Percentiles rank a stretch among this genome's conserved stretches.
These are phyloP conservation scores for Neoscytalidium dimidiatum DNA, from an alignment of 2,329 filamentous ascomycete genomes.

Conservation along the genomic window DNA sequence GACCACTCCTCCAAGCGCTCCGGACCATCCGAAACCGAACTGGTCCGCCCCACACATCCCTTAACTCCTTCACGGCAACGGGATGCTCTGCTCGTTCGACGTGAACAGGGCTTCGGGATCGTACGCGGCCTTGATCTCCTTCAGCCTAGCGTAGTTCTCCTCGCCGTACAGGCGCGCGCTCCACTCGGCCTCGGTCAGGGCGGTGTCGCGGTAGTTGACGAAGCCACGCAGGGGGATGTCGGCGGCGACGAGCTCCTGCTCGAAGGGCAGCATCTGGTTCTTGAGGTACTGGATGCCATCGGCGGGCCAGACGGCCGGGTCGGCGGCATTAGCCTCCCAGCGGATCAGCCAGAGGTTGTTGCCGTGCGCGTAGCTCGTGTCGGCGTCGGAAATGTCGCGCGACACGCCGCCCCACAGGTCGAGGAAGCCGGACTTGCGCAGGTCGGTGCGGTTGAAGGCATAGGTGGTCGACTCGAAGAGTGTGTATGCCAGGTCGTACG, in stretches of 20 bases:
- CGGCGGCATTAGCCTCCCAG: conserved; percentile 23
- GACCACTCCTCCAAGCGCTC: neutral
- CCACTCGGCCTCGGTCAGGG: conserved; percentile 24
- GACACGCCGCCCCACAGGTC: conserved; percentile 27
- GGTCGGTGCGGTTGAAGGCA: conserved; percentile 24
- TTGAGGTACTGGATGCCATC: conserved; percentile 27
- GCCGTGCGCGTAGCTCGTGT: conserved; percentile 24
- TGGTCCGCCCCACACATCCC: too few relatives aligned
- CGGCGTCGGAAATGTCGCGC: conserved; percentile 22
- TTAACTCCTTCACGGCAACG: conserved; percentile 3
- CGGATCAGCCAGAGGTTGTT: conserved; percentile 28
- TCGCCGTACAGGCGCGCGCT: conserved; percentile 24
- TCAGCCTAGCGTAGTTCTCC: conserved; percentile 25
- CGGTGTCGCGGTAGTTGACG: conserved; percentile 26
- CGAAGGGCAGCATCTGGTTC: conserved; percentile 24
- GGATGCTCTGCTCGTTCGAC: conserved; percentile 23
- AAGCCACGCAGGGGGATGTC: conserved; percentile 24
- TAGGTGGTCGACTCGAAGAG: conserved; percentile 21
- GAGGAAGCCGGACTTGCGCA: conserved; percentile 24
- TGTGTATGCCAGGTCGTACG: conserved; percentile 21
- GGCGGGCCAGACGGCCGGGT: conserved; percentile 22
- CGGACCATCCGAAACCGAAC: too few relatives aligned
- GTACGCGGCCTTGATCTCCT: conserved; percentile 23
- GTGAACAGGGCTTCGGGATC: conserved; percentile 24
- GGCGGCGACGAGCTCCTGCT: conserved; percentile 23